Evolutionary conservation across 768 basidiomycete species (phyloP).

Genomic region (Lentinula sp.): DNA sequence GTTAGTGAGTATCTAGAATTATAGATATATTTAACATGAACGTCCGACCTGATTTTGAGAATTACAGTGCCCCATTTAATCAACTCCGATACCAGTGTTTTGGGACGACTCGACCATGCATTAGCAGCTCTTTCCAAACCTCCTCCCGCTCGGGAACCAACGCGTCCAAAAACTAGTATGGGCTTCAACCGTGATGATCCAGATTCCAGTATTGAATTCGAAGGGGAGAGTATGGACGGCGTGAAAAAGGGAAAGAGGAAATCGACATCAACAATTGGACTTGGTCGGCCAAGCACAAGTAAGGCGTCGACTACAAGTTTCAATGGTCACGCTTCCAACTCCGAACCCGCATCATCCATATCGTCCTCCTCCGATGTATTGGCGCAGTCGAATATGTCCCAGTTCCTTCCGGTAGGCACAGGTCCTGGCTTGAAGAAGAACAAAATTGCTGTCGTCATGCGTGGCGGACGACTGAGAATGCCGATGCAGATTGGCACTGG

Average conservation of each 20-base stretch:
- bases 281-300: constrained; percentile 11
- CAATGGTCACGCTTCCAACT: neutral
- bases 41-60: neutral
- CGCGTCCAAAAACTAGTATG: constrained; percentile 60
- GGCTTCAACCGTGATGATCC: constrained; percentile 49
- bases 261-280: neutral
- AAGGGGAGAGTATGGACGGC: constrained; percentile 8
- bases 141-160: constrained; percentile 27
- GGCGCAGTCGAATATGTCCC: neutral
- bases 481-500: constrained; percentile 5
- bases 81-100: neutral
- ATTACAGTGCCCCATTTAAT: neutral
- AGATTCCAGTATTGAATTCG: neutral
- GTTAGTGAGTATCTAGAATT: neutral
- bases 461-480: neutral
- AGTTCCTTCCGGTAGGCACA: neutral
- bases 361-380: neutral
- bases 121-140: constrained; percentile 66
- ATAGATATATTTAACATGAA: neutral
- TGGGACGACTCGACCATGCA: constrained; percentile 19
- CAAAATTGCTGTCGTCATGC: neutral
- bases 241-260: constrained; percentile 9
- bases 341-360: neutral
- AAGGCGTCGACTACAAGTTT: constrained; percentile 11
- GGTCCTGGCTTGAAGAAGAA: neutral